Evolutionary conservation across 352 stramenopile species (phyloP).

Genomic region (Globisporangium parvum): DNA sequence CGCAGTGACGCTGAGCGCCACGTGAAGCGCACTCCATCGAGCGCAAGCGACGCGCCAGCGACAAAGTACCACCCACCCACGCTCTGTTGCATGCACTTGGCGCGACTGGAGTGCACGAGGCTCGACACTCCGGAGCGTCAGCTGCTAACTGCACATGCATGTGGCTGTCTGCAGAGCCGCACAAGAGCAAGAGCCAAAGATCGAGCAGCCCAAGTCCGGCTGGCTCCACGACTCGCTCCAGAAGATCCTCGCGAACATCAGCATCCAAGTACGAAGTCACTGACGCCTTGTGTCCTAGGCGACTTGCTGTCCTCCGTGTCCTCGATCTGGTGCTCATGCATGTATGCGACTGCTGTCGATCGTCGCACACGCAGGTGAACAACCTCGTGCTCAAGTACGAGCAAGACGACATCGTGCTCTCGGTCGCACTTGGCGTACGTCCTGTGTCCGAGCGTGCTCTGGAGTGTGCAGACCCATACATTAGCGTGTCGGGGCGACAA

Average conservation of each 20-base stretch:
- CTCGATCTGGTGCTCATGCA: background rate
- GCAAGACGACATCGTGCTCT: slow-evolving; percentile 82
- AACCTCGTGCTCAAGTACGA: slow-evolving; percentile 89
- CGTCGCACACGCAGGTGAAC: slow-evolving; percentile 40
- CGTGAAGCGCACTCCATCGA: slow-evolving; percentile 14
- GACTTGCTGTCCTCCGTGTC: background rate
- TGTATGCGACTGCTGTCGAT: background rate
- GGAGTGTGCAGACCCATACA: background rate
- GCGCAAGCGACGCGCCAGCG: slow-evolving; percentile 2
- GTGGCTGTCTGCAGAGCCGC: slow-evolving; percentile 1
- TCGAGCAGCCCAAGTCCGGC: slow-evolving; percentile 74
- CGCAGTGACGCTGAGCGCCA: slow-evolving; percentile 22
- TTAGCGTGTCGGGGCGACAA: background rate
- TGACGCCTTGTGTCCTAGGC: too few species aligned
- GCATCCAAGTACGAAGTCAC: slow-evolving; percentile 55
- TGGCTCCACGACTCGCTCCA: slow-evolving; percentile 78
- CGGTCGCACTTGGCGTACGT: slow-evolving; percentile 68
- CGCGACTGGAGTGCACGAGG: background rate
- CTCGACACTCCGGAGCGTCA: background rate
- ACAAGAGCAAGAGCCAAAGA: slow-evolving; percentile 26
- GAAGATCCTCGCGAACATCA: slow-evolving; percentile 80
- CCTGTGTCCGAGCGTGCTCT: too few species aligned
- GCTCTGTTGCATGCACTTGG: background rate
- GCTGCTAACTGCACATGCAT: background rate
- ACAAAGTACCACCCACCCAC: background rate